A percentile compares a stretch with the other conserved stretches of the same genome.
Evolutionary conservation across 2,329 filamentous ascomycete species (phyloP).

Genomic region (Penicillium sp.): DNA sequence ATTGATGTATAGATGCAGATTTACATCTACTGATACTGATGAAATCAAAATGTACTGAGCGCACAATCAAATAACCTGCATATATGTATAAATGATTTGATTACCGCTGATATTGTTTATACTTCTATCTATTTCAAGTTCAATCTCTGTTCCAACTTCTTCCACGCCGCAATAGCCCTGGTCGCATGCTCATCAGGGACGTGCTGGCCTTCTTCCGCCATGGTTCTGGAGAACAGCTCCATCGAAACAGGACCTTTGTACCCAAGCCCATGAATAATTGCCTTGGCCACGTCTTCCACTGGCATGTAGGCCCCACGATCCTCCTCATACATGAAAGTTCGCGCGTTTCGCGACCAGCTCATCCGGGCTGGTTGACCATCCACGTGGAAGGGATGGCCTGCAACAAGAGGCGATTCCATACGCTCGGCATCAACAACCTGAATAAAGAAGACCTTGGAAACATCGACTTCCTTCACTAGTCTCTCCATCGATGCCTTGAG

Average conservation of each 20-base stretch:
- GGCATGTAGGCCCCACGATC: conserved; percentile 68
- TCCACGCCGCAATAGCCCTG: conserved; percentile 54
- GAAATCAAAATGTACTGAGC: neutral
- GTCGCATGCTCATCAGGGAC: conserved; percentile 58
- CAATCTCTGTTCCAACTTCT: conserved; percentile 38
- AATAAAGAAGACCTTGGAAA: conserved; percentile 69
- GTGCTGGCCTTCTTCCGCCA: conserved; percentile 53
- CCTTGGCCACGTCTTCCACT: conserved; percentile 59
- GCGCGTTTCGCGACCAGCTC: conserved; percentile 77
- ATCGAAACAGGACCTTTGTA: conserved; percentile 71
- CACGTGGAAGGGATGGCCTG: conserved; percentile 60
- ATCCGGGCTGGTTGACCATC: conserved; percentile 63
- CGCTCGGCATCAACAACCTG: conserved; percentile 75
- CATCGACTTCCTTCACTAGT: conserved; percentile 58
- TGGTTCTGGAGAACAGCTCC: conserved; percentile 66
- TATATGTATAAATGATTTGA: no score
- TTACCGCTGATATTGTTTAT: neutral
- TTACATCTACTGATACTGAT: neutral
- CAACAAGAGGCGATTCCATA: conserved; percentile 57
- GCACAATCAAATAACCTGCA: no score
- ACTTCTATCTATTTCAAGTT: neutral
- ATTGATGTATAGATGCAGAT: conserved; percentile 22
- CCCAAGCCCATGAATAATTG: conserved; percentile 56
- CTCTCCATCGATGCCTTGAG: conserved; percentile 56
- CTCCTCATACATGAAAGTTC: conserved; percentile 66